These are phyloP conservation scores for Jamesozyma gamospora DNA, from an alignment of 805 yeast species.

Conservation along the genomic window DNA sequence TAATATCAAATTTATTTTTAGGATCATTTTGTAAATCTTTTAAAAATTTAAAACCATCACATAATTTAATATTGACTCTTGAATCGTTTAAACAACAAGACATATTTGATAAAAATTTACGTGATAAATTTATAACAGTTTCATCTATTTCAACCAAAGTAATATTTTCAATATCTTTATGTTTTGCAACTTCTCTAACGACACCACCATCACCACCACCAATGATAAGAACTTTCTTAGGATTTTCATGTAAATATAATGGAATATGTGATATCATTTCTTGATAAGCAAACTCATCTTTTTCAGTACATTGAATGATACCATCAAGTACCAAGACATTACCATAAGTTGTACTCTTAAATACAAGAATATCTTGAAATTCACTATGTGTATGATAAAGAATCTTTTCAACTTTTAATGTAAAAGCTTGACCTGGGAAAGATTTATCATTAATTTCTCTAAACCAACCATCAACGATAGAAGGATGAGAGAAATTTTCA, in stretches of 20 bases:
- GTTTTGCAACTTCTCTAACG: slow-evolving; percentile 76
- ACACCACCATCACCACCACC: slow-evolving; percentile 99
- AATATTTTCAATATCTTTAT: slow-evolving; percentile 49
- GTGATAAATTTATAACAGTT: slow-evolving; percentile 62
- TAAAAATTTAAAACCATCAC: slow-evolving; percentile 78
- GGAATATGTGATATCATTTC: slow-evolving; percentile 86
- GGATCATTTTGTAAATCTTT: slow-evolving; percentile 31
- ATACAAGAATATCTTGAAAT: slow-evolving; percentile 77
- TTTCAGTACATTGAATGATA: slow-evolving; percentile 80
- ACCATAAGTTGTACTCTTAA: slow-evolving; percentile 67
- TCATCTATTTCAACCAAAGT: slow-evolving; percentile 86
- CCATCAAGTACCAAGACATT: slow-evolving; percentile 87
- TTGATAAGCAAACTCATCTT: slow-evolving; percentile 90
- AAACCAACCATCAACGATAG: slow-evolving; percentile 65
- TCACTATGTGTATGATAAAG: slow-evolving; percentile 58
- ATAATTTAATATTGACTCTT: slow-evolving; percentile 54
- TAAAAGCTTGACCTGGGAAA: slow-evolving; percentile 83
- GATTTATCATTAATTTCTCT: slow-evolving; percentile 57
- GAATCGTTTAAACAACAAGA: slow-evolving; percentile 55
- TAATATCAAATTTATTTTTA: slow-evolving; percentile 56
- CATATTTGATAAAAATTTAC: slow-evolving; percentile 70
- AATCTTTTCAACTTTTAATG: slow-evolving; percentile 51
- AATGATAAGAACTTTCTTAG: slow-evolving; percentile 70
- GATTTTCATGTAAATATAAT: slow-evolving; percentile 62
- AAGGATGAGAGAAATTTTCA: too few relatives aligned